Conservation (phyloP, 345 rosid genomes). For the Excoecaria agallocha region DNA sequence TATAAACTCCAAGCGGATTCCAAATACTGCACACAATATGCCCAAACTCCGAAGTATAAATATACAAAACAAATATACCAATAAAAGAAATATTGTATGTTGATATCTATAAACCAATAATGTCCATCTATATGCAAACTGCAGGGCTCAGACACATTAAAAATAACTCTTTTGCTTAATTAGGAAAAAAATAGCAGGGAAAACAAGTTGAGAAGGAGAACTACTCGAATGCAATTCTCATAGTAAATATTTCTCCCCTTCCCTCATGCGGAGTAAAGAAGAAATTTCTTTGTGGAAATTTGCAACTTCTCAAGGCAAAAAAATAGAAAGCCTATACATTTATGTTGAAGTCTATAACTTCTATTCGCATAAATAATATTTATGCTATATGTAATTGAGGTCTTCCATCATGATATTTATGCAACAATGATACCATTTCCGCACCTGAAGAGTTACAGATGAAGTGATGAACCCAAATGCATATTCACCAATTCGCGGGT, state of each 20-base stretch:
- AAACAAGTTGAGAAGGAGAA: not conserved
- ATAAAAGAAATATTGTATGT: not conserved
- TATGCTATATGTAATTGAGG: not conserved
- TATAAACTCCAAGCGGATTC: not conserved
- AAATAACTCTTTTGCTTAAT: not conserved
- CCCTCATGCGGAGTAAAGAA: not conserved
- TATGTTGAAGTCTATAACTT: not conserved
- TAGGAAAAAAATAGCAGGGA: not conserved
- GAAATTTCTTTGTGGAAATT: not conserved
- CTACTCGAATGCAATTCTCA: not conserved
- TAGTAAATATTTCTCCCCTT: not conserved
- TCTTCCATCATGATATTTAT: not conserved
- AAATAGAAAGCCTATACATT: not conserved
- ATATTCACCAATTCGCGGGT: constrained; percentile 97
- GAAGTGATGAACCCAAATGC: constrained; percentile 98
- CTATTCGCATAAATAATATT: not conserved
- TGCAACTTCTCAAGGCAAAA: not conserved
- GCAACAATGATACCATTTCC: constrained; percentile 18
- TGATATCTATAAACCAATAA: not conserved
- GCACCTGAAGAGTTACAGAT: constrained; percentile 74
- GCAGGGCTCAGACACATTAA: not conserved
- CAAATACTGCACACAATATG: not conserved
- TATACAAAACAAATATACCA: not conserved
- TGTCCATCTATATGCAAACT: not conserved
- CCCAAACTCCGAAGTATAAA: not conserved